phyloP scores from a whole-genome alignment of 805 yeast genomes.

The Ogataea methylovora region DNA sequence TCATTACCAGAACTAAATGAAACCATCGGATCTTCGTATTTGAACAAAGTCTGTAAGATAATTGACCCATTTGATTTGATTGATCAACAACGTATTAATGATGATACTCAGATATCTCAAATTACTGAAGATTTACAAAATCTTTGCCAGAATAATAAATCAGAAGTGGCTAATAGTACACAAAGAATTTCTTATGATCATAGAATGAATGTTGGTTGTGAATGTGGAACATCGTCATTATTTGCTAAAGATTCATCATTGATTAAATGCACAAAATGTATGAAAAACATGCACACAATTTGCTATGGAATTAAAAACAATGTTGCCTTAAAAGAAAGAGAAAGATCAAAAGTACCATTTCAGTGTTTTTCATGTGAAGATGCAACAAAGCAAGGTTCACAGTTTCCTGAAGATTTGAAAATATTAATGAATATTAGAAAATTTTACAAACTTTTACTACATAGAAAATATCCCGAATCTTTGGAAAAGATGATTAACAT shows the following conservation, averaged over 20 bases:
- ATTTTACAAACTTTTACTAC: neutral
- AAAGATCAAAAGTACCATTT: too few relatives aligned
- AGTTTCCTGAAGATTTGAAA: too few relatives aligned
- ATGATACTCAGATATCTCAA: constrained; percentile 11
- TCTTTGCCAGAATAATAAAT: constrained; percentile 3
- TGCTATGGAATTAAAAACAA: constrained; percentile 14
- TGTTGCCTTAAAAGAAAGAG: too few relatives aligned
- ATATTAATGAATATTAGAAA: constrained; percentile 1
- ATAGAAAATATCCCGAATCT: too few relatives aligned
- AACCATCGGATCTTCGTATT: constrained; percentile 26
- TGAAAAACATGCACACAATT: constrained; percentile 9
- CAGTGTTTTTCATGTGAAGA: neutral
- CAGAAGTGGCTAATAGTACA: too few relatives aligned
- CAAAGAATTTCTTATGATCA: too few relatives aligned
- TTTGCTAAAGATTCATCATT: constrained; percentile 6
- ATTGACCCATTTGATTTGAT: constrained; percentile 20
- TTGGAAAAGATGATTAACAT: too few relatives aligned
- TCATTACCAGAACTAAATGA: constrained; percentile 15
- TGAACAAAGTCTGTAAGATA: constrained; percentile 23
- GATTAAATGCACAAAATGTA: constrained; percentile 13
- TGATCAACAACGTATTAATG: constrained; percentile 1
- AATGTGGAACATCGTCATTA: constrained; percentile 9
- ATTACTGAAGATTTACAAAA: constrained; percentile 15
- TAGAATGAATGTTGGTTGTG: too few relatives aligned
- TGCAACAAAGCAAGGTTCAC: neutral